Evolutionary conservation across 2,329 filamentous ascomycete genomes (phyloP).

Genomic region (Penicillium rolfsii): DNA sequence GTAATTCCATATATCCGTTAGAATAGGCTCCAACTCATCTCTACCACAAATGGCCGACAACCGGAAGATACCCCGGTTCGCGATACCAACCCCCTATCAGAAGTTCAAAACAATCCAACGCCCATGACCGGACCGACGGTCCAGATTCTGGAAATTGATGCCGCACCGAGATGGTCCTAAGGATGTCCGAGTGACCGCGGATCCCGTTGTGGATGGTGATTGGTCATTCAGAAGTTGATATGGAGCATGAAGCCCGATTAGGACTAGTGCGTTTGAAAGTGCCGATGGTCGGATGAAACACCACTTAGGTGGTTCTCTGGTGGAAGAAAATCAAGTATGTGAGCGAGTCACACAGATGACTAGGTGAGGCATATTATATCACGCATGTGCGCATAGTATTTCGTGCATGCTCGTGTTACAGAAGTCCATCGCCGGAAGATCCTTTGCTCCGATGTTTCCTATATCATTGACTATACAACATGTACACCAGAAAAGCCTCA

Average conservation of each 20-base stretch:
- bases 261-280: background rate
- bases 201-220: background rate
- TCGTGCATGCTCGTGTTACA: background rate
- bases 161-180: constrained; percentile 4
- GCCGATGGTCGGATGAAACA: background rate
- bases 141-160: constrained; percentile 2
- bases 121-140: constrained; percentile 9
- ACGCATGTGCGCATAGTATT: background rate
- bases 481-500: background rate
- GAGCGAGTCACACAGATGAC: no score
- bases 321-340: background rate
- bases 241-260: background rate
- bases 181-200: background rate
- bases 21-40: background rate
- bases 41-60: background rate
- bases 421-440: background rate
- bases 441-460: background rate
- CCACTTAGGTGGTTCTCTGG: background rate
- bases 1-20: background rate
- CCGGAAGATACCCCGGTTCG: background rate
- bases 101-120: background rate
- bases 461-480: no score
- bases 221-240: background rate
- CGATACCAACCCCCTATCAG: background rate
- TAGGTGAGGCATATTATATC: background rate